Base-by-base conservation (phyloP, 257 asterid genomes). In the Prunella vulgaris region DNA sequence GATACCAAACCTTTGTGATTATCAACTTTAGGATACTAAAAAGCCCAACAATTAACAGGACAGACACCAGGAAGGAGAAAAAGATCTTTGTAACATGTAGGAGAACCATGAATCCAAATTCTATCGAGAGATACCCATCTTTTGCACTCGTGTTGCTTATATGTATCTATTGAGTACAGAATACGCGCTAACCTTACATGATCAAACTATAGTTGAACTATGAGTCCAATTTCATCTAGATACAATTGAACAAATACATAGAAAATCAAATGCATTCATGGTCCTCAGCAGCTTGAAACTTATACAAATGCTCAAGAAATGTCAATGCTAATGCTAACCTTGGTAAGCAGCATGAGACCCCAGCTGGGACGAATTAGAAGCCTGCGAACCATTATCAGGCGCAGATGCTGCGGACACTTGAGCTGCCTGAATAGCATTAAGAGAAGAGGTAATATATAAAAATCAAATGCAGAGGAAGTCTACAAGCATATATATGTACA, bases 301-400 rank as follows among this genome's bases (percentile, higher is more conserved):
- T n/a, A n/a, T 54, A 18, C 42, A 32, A 32, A 32, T 32, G 37
- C 37, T 32, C 37, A 3, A 32, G 37, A 32, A 32, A 32, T 32
- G 9, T 40, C 1, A 32, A 20, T 28, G 14, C 14, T 53, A 75
- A 25, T 35, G 58, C 73, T 25, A 40, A 76, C 81, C 81, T 76
- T 66, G 68, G 8, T 64, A 7, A 63, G 68, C 35, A 75, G 32
- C 42, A 37, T 70, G 60, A 74, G 74, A 35, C n/a, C 74, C 67
- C 30, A 69, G 40, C 52, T 76, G 85, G 10, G 87, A 61, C n/a
- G 82, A 56, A 71, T 28, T 71, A n/a, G 86, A 72, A 18, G 77
- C 81, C 72, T 80, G 79, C 13, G 88, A 74, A 15, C 78, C 83
- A 64, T 75, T 71, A 69, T 82, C 90, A 2, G 85, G 72, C 17